Percentiles rank a stretch among this genome's conserved stretches.
Evolutionary conservation across 139 green algal species (phyloP).

Genomic region (Coelastrella sp.): DNA sequence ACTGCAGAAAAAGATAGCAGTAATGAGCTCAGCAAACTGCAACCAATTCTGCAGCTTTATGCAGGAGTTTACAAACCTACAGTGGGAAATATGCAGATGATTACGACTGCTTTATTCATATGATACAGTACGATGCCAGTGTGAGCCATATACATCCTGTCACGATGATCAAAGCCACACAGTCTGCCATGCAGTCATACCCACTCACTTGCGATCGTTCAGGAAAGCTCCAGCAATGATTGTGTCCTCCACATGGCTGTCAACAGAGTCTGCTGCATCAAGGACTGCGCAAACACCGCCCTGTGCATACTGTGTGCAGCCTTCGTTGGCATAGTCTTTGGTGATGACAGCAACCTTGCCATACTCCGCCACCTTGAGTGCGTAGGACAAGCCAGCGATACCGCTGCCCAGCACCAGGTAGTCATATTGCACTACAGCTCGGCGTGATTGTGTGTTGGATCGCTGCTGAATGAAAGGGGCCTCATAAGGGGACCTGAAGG

Average conservation of each 20-base stretch:
- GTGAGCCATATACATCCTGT: too few relatives aligned
- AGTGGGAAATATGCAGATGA: neutral
- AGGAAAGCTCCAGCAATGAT: constrained; percentile 88
- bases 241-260: constrained; percentile 93
- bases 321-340: constrained; percentile 86
- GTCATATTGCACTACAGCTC: constrained; percentile 74
- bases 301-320: constrained; percentile 92
- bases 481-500: constrained; percentile 30
- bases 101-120: too few relatives aligned
- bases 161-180: neutral
- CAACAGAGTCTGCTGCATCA: constrained; percentile 85
- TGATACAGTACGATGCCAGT: too few relatives aligned
- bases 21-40: neutral
- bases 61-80: neutral
- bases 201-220: constrained; percentile 81
- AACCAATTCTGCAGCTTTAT: neutral
- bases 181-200: neutral
- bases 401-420: constrained; percentile 96
- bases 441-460: neutral
- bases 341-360: constrained; percentile 95
- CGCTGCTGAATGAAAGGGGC: neutral
- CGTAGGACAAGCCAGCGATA: constrained; percentile 96
- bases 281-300: constrained; percentile 97
- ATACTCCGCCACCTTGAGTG: constrained; percentile 92
- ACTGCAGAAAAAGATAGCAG: constrained; percentile 47